Evolutionary conservation across 345 rosid genomes (phyloP).

Genomic region (Lepidium africanum): DNA sequence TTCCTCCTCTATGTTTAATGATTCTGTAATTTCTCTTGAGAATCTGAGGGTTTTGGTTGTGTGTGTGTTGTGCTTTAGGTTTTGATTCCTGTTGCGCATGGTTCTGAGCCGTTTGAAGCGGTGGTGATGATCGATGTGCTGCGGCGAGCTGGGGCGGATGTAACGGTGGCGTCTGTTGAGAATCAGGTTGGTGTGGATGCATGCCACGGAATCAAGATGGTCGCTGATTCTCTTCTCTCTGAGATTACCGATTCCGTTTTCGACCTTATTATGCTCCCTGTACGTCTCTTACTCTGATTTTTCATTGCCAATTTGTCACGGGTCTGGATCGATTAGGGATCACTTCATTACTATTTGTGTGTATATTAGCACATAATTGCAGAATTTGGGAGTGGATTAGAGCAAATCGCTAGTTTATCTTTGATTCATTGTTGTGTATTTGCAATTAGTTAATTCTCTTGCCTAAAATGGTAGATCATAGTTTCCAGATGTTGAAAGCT

Average conservation of each 20-base stretch:
- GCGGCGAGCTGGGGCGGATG: conserved; percentile 77
- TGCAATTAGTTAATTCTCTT: background rate
- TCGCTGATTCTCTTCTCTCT: conserved; percentile 64
- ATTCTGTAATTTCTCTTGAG: conserved; percentile 11
- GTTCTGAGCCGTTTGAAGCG: conserved; percentile 94
- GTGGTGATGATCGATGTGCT: conserved; percentile 75
- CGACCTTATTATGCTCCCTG: conserved; percentile 76
- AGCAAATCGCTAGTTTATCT: background rate
- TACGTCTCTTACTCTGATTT: conserved; percentile 21
- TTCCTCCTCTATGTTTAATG: background rate
- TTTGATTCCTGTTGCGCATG: conserved; percentile 86
- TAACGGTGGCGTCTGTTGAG: conserved; percentile 78
- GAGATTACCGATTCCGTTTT: conserved; percentile 43
- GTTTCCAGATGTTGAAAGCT: background rate
- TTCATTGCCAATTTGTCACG: background rate
- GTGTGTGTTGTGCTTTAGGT: conserved; percentile 36
- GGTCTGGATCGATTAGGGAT: background rate
- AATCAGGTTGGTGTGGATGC: conserved; percentile 64
- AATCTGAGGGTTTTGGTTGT: background rate
- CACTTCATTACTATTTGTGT: background rate
- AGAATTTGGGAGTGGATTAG: background rate
- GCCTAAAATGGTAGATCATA: background rate
- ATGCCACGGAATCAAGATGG: conserved; percentile 62
- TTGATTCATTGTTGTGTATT: background rate
- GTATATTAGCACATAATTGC: background rate